Evolutionary conservation across 1,139 yeast species (phyloP), one percentile per base, ranked within the genome.

Genomic region (Kluyveromyces marxianus): DNA sequence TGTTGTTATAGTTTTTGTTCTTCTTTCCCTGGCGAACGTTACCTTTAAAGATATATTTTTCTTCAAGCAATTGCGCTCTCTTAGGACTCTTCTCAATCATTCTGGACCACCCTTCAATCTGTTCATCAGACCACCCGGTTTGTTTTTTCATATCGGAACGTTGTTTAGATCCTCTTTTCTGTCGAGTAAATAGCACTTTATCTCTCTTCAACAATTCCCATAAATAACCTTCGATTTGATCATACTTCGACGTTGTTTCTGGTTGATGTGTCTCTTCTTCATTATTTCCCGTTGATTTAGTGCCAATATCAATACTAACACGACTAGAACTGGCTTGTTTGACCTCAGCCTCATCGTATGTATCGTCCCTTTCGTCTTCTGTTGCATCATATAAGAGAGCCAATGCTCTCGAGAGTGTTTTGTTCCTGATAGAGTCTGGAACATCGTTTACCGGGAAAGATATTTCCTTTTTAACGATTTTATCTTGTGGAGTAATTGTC

Each of bases 81-180:
- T 72, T 68, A 0, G 94, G 89, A 40, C 81, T 77, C 53, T 76
- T 77, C 42, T 76, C 73, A 32, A 89, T 63, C 83, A 85, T 83
- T 49, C 84, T 69, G 1, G 84, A 83, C 97, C 97, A 90, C 0
- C 96, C 96, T 69, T 90, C 97, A 40, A 90, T 77, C 62, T 88
- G 95, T 59, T 87, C 96, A 62, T 89, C 92, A 0, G 89, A 71
- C 96, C 95, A 86, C 1, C 70, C 70, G 0, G 82, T 76, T 35
- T 69, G 67, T 14, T 63, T 59, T 53, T 74, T 77, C 57, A 88
- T 66, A 25, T 72, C 75, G 29, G 68, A 67, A 47, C 97, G 71
- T 7, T 58, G 63, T 35, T 70, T 65, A 0, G 81, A 58, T 44
- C 80, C 78, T 48, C 96, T 70, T 4, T 70, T 63, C 0, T 67